Evolutionary conservation across 345 rosid genomes (phyloP).

Genomic region (Acer yangbiense): DNA sequence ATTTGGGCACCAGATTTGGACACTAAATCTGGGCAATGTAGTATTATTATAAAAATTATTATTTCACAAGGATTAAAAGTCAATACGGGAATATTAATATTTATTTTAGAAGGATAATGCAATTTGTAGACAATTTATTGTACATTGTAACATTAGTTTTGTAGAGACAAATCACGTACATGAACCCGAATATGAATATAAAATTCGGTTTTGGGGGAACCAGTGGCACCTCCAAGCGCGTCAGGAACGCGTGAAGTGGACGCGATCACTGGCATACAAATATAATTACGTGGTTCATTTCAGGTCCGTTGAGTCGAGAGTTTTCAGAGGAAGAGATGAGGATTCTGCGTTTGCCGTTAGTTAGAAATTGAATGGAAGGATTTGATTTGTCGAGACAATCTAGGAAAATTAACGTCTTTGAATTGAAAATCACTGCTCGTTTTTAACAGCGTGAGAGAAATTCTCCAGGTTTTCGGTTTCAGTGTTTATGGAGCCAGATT

Average conservation of each 20-base stretch:
- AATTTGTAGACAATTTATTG: too few relatives aligned
- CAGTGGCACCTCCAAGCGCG: background rate
- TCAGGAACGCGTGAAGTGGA: background rate
- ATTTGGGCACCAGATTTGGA: too few relatives aligned
- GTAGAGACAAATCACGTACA: background rate
- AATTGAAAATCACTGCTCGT: background rate
- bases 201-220: background rate
- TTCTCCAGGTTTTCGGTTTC: background rate
- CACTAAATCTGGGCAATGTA: too few relatives aligned
- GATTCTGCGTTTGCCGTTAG: background rate
- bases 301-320: background rate
- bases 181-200: too few relatives aligned
- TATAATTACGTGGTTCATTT: background rate
- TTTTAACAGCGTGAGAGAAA: slow-evolving; percentile 1
- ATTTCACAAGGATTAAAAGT: background rate
- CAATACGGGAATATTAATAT: background rate
- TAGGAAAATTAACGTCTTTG: background rate
- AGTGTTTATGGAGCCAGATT: slow-evolving; percentile 41
- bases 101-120: too few relatives aligned
- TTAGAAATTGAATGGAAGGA: background rate
- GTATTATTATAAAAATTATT: too few relatives aligned
- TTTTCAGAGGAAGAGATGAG: background rate
- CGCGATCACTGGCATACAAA: background rate
- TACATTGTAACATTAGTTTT: background rate
- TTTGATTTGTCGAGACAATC: background rate